These are phyloP conservation scores for Butyriboletus loyo DNA, from an alignment of 768 basidiomycete species.

Conservation along the genomic window DNA sequence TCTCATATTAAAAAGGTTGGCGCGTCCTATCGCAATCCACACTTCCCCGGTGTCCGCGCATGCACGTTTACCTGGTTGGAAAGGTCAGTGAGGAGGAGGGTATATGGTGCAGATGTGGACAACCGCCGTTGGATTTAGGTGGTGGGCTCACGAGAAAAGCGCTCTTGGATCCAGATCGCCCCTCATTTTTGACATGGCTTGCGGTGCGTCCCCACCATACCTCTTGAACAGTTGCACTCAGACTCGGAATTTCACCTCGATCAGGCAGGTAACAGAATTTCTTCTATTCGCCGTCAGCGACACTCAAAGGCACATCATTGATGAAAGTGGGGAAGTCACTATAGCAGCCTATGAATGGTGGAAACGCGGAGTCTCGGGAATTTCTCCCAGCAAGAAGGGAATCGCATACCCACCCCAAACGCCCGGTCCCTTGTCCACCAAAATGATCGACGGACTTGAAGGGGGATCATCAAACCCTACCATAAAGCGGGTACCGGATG, in stretches of 20 bases:
- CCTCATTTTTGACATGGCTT: conserved; percentile 29
- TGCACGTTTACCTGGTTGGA: conserved; percentile 54
- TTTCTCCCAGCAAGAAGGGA: conserved; percentile 14
- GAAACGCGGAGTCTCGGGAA: conserved; percentile 33
- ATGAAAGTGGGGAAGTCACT: conserved; percentile 61
- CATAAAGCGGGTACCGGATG: conserved; percentile 11
- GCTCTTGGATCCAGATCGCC: conserved; percentile 13
- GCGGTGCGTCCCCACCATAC: conserved; percentile 16
- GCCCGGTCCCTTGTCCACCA: neutral
- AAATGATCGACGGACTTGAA: neutral
- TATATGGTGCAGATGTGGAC: neutral
- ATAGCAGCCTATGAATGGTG: conserved; percentile 62
- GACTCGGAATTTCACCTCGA: neutral
- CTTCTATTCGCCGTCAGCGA: conserved; percentile 23
- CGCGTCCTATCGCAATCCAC: conserved; percentile 70
- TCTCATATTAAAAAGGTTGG: conserved; percentile 40
- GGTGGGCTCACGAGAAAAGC: conserved; percentile 23
- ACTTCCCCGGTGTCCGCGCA: conserved; percentile 62
- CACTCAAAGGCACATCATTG: neutral
- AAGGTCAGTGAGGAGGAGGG: conserved; percentile 32
- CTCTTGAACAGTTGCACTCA: neutral
- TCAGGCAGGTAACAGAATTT: conserved; percentile 23
- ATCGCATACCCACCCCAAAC: neutral
- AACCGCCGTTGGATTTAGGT: conserved; percentile 18
- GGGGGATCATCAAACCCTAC: neutral